A percentile compares a stretch with the other conserved stretches of the same genome.
Evolutionary conservation across 495 filamentous ascomycete genomes (phyloP).

Genomic region (Xylaria cubensis): DNA sequence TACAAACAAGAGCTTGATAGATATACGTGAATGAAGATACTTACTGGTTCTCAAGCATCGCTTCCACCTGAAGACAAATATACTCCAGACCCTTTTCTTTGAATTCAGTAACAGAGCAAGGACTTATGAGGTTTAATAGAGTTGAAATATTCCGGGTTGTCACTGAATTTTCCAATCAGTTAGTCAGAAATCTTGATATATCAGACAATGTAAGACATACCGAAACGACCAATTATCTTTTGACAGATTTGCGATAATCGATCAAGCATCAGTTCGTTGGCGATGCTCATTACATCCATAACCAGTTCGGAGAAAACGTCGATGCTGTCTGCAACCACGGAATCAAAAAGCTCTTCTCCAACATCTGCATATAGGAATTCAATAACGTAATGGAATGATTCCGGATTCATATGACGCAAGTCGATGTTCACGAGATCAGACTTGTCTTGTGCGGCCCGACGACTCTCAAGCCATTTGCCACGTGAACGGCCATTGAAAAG

Average conservation of each 20-base stretch:
- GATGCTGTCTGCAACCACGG: slow-evolving; percentile 70
- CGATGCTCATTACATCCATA: slow-evolving; percentile 89
- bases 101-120: slow-evolving; percentile 81
- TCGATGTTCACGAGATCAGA: slow-evolving; percentile 72
- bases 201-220: slow-evolving; percentile 36
- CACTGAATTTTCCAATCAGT: slow-evolving; percentile 50
- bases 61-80: slow-evolving; percentile 87
- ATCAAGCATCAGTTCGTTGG: slow-evolving; percentile 95
- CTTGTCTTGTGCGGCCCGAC: slow-evolving; percentile 59
- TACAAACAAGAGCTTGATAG: neutral
- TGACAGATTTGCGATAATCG: slow-evolving; percentile 89
- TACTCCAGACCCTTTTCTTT: slow-evolving; percentile 91
- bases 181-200: slow-evolving; percentile 28
- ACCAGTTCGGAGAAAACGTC: slow-evolving; percentile 87
- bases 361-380: slow-evolving; percentile 84
- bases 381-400: slow-evolving; percentile 79
- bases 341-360: slow-evolving; percentile 81
- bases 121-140: slow-evolving; percentile 81
- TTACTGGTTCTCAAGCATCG: slow-evolving; percentile 81
- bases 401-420: slow-evolving; percentile 75
- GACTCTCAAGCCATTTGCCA: slow-evolving; percentile 79
- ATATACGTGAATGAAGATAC: slow-evolving; percentile 10
- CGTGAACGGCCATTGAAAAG: slow-evolving; percentile 85
- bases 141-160: slow-evolving; percentile 85
- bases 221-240: slow-evolving; percentile 80